phyloP scores from a whole-genome alignment of 2,329 filamentous ascomycete genomes.

The Colletotrichum tamarilloi region DNA sequence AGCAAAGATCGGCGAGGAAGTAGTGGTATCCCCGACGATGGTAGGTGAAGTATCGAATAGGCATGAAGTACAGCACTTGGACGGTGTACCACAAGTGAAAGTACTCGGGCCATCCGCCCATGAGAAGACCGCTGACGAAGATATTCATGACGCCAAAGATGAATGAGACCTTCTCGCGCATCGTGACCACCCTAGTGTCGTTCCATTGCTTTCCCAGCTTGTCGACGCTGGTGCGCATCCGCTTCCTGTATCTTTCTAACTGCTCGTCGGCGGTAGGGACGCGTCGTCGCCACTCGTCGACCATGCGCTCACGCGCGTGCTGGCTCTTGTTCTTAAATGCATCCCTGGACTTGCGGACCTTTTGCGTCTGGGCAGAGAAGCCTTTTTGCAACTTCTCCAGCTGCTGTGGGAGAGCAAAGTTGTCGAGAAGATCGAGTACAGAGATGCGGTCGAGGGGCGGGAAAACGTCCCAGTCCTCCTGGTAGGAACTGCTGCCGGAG shows the following conservation, averaged over 20 bases:
- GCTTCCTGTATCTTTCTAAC: constrained; percentile 87
- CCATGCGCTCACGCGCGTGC: constrained; percentile 86
- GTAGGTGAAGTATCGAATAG: constrained; percentile 92
- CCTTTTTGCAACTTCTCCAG: constrained; percentile 91
- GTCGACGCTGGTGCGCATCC: constrained; percentile 91
- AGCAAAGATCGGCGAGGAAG: constrained; percentile 96
- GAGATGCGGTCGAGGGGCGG: constrained; percentile 90
- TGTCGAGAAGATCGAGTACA: constrained; percentile 93
- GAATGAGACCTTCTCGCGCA: constrained; percentile 94
- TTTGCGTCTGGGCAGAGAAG: constrained; percentile 84
- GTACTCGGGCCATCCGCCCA: constrained; percentile 85
- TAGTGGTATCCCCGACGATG: constrained; percentile 94
- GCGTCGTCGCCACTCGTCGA: constrained; percentile 91
- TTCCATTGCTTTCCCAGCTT: constrained; percentile 88
- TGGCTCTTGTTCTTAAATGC: constrained; percentile 80
- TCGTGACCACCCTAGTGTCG: constrained; percentile 86
- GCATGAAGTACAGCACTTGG: constrained; percentile 96
- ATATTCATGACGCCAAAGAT: constrained; percentile 97
- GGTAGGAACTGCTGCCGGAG: constrained; percentile 85
- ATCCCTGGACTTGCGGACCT: constrained; percentile 84
- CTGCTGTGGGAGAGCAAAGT: constrained; percentile 88
- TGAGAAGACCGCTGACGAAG: constrained; percentile 93
- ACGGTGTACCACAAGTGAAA: constrained; percentile 94
- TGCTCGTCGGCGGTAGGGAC: constrained; percentile 91
- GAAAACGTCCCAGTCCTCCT: constrained; percentile 88